Evolutionary conservation across 2,329 filamentous ascomycete species (phyloP).

Genomic region (Thielaviopsis populi): DNA sequence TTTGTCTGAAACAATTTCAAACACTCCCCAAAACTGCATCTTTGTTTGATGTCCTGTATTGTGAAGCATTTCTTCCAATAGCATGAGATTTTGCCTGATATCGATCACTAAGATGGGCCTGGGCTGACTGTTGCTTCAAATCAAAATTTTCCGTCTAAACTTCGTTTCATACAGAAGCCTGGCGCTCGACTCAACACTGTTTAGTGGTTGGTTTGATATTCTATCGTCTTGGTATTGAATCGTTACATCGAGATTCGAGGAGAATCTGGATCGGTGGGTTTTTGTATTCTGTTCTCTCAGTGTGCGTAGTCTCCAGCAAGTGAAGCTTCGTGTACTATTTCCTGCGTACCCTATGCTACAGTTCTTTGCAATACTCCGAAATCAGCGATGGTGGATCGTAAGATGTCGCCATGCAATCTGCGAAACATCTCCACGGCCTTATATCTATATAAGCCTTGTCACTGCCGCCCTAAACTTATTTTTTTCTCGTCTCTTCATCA

Average conservation of each 20-base stretch:
- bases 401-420: too few species aligned
- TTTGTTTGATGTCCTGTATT: constrained; percentile 15
- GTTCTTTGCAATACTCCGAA: too few species aligned
- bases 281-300: background rate
- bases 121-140: background rate
- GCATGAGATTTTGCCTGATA: background rate
- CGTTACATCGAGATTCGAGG: background rate
- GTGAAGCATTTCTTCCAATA: background rate
- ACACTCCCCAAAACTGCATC: background rate
- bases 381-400: too few species aligned
- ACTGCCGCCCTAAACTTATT: too few species aligned
- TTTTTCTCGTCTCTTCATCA: constrained; percentile 3
- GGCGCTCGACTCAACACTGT: background rate
- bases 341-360: background rate
- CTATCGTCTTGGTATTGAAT: background rate
- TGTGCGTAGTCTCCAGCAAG: background rate
- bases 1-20: background rate
- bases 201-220: background rate
- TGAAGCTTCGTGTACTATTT: background rate
- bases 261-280: background rate
- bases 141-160: background rate
- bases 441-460: too few species aligned
- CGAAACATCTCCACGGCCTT: too few species aligned
- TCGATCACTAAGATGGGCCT: background rate
- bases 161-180: background rate